These are phyloP conservation scores for Penicillium sp. DNA, from an alignment of 2,329 filamentous ascomycete species.

Conservation along the genomic window DNA sequence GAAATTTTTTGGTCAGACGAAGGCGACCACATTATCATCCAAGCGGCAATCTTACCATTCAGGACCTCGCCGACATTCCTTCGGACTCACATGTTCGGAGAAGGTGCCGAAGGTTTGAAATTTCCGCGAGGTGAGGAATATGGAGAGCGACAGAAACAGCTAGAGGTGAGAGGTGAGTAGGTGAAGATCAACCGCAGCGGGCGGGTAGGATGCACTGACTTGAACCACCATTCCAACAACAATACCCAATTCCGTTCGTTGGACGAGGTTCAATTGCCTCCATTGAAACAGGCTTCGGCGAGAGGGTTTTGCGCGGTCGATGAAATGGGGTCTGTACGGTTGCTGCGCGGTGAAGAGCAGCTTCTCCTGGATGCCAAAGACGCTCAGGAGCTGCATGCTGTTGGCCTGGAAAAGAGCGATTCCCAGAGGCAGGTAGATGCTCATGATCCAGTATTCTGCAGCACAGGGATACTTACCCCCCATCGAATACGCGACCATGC, in stretches of 20 bases:
- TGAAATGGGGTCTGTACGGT: slow-evolving; percentile 23
- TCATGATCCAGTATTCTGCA: slow-evolving; percentile 64
- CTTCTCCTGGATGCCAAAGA: slow-evolving; percentile 49
- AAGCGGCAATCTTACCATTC: slow-evolving; percentile 48
- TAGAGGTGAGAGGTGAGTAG: slow-evolving; percentile 26
- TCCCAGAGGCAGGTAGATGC: slow-evolving; percentile 59
- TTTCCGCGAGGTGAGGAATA: slow-evolving; percentile 48
- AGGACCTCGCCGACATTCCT: slow-evolving; percentile 51
- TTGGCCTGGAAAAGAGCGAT: slow-evolving; percentile 62
- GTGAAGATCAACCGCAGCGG: not conserved
- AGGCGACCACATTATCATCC: not conserved
- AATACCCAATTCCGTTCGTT: slow-evolving; percentile 50
- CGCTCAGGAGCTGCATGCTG: slow-evolving; percentile 56
- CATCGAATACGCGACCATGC: slow-evolving; percentile 26
- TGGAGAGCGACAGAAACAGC: slow-evolving; percentile 55
- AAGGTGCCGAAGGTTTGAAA: slow-evolving; percentile 60
- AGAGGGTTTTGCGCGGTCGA: slow-evolving; percentile 24
- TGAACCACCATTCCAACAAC: slow-evolving; percentile 54
- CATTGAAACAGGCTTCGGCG: slow-evolving; percentile 26
- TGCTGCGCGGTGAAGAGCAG: slow-evolving; percentile 24
- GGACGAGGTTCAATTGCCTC: slow-evolving; percentile 45
- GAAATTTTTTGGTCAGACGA: not conserved
- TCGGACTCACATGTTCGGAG: slow-evolving; percentile 41
- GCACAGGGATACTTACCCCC: slow-evolving; percentile 42
- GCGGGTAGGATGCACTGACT: slow-evolving; percentile 35